A percentile compares a stretch with the other conserved stretches of the same genome.
phyloP scores from a whole-genome alignment of 768 basidiomycete species.

The Crassisporium funariophilum region DNA sequence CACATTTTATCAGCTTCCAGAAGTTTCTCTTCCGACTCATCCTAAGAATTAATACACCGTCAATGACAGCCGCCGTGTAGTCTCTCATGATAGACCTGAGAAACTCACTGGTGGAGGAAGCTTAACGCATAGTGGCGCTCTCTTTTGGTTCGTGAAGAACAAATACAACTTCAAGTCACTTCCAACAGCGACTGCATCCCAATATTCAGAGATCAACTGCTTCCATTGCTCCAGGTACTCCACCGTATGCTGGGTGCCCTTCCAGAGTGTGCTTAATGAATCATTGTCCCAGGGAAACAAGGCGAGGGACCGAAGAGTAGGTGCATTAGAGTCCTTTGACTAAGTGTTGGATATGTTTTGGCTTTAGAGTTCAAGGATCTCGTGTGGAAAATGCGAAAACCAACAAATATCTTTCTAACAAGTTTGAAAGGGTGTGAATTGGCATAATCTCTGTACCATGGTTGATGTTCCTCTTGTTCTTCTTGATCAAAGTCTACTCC shows the following conservation, averaged over 20 bases:
- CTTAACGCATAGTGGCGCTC: slow-evolving; percentile 35
- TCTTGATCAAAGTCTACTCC: too few relatives aligned
- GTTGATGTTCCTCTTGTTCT: slow-evolving; percentile 12
- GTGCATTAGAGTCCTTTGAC: slow-evolving; percentile 28
- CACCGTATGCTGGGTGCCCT: slow-evolving; percentile 29
- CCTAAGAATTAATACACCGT: too few relatives aligned
- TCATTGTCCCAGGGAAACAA: slow-evolving; percentile 49
- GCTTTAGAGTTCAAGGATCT: not conserved
- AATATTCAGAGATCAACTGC: slow-evolving; percentile 46
- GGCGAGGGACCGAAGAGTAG: slow-evolving; percentile 42
- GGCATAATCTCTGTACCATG: slow-evolving; percentile 40
- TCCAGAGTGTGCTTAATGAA: slow-evolving; percentile 42
- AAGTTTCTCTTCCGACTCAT: slow-evolving; percentile 19
- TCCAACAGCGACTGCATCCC: slow-evolving; percentile 54
- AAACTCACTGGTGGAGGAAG: slow-evolving; percentile 28
- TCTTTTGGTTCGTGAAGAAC: slow-evolving; percentile 37
- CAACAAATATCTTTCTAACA: slow-evolving; percentile 44
- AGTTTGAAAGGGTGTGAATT: slow-evolving; percentile 43
- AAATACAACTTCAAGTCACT: slow-evolving; percentile 36
- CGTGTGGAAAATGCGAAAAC: slow-evolving; percentile 24
- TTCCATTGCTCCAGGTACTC: slow-evolving; percentile 45
- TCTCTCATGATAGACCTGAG: slow-evolving; percentile 1
- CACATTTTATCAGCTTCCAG: slow-evolving; percentile 35
- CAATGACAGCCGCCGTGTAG: slow-evolving; percentile 1
- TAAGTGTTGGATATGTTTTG: slow-evolving; percentile 11